Conservation (phyloP, 768 basidiomycete species). For the Auriscalpium orientale region DNA sequence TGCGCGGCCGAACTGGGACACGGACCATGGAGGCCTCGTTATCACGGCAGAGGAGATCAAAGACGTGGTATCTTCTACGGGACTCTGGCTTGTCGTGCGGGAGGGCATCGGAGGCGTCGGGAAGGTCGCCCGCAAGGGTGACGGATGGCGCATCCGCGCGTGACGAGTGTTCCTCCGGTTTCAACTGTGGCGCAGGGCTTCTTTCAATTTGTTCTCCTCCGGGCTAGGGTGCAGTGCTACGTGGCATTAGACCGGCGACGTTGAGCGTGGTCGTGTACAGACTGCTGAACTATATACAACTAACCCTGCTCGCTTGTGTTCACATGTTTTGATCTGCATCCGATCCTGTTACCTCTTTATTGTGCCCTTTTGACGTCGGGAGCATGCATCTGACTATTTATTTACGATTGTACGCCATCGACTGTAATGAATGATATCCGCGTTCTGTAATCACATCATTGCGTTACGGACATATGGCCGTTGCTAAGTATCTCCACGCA, state of each 20-base stretch:
- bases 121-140: conserved; percentile 67
- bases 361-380: not conserved
- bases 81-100: conserved; percentile 85
- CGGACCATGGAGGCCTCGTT: conserved; percentile 38
- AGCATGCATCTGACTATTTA: not conserved
- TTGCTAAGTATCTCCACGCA: too few species aligned
- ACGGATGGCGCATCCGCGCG: conserved; percentile 69
- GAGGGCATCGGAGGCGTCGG: conserved; percentile 92
- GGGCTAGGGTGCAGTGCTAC: not conserved
- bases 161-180: conserved; percentile 19
- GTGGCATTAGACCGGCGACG: not conserved
- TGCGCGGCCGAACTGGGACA: conserved; percentile 17
- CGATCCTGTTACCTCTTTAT: not conserved
- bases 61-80: conserved; percentile 82
- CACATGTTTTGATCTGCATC: not conserved
- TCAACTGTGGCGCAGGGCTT: not conserved
- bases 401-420: not conserved
- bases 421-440: not conserved
- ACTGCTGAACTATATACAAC: not conserved
- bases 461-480: too few species aligned
- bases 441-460: not conserved
- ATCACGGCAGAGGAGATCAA: conserved; percentile 91
- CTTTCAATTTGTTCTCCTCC: not conserved
- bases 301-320: not conserved
- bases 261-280: not conserved